Evolutionary conservation across 768 basidiomycete genomes (phyloP), one percentile per base, ranked within the genome.

Genomic region (Psilocybe subaeruginosa): DNA sequence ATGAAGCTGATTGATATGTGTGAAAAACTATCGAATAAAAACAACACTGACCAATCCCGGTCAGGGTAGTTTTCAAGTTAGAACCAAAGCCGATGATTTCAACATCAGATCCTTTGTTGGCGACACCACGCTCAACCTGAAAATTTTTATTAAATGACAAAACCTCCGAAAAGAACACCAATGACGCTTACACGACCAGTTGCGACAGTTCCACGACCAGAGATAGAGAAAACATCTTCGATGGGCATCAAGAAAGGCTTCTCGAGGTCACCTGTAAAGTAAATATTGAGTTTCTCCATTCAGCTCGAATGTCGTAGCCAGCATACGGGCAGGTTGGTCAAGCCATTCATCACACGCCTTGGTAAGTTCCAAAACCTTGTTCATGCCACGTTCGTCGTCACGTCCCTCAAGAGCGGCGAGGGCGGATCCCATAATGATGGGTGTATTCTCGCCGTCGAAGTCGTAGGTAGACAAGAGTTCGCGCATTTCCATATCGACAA

Each of bases 401-500:
- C 89, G 85, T 49, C 92, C 91, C 66, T 99, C 94, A 58, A 99
- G 84, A 54, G 97, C 97, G 60, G 95, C 95, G 60, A 99, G 81
- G 59, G 97, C 97, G 17, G 95, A 96, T 48, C 97, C 97, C 91
- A 94, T 95, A 71, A 99, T 75, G 69, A 99, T 98, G n/a, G 97
- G 97, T 0, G 97, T 99, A 69, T 90, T 85, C 76, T 99, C 97
- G 56, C 97, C 97, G 69, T 99, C 97, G 66, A 92, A 99, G 69
- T 94, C 92, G 80, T 98, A 99, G 12, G 87, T 88, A 3, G 87
- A 78, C 23, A 99, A 84, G 9, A 99, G 83, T 72, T 99, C 97
- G 61, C 97, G 90, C 89, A 99, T 99, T 84, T 99, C 97, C 96
- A 99, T 99, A 69, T 99, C 97, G 62, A 99, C 97, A 61, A 99